phyloP scores from a whole-genome alignment of 257 asterid species.

The Pogostemon cablin region DNA sequence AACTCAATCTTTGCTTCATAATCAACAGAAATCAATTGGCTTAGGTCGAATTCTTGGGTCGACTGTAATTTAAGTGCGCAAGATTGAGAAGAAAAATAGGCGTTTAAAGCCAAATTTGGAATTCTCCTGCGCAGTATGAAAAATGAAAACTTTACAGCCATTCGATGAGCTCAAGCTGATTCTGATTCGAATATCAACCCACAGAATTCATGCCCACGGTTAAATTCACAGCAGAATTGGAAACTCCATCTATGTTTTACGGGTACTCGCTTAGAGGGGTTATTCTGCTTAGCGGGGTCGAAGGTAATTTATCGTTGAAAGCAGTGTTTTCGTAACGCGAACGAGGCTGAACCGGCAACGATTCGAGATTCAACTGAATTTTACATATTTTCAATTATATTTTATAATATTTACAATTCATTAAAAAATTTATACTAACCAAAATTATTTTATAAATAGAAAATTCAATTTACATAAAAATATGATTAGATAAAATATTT shows the following conservation, averaged over 20 bases:
- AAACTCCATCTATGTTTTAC: not conserved
- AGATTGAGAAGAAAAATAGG: constrained; percentile 58
- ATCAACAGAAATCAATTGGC: constrained; percentile 41
- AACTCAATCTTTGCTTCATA: constrained; percentile 57
- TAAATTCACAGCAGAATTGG: not conserved
- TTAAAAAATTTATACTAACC: too few species aligned
- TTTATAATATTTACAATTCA: too few species aligned
- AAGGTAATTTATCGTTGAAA: not conserved
- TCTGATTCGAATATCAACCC: not conserved
- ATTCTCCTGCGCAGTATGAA: constrained; percentile 45
- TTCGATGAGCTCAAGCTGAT: constrained; percentile 33
- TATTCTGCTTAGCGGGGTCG: too few species aligned
- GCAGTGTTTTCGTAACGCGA: too few species aligned
- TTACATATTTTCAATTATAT: too few species aligned
- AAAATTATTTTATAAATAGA: too few species aligned
- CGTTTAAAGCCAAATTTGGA: constrained; percentile 44
- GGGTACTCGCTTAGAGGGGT: too few species aligned
- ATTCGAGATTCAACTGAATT: too few species aligned
- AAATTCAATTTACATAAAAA: too few species aligned
- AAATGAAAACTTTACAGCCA: constrained; percentile 69
- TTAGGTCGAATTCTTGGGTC: constrained; percentile 47
- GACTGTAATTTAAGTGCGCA: constrained; percentile 45
- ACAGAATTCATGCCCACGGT: not conserved
- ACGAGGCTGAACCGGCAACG: too few species aligned
- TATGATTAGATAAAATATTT: too few species aligned